A percentile compares a stretch with the other conserved stretches of the same genome.
Evolutionary conservation across 2,329 filamentous ascomycete species (phyloP).

Genomic region (Fusarium xylarioides): DNA sequence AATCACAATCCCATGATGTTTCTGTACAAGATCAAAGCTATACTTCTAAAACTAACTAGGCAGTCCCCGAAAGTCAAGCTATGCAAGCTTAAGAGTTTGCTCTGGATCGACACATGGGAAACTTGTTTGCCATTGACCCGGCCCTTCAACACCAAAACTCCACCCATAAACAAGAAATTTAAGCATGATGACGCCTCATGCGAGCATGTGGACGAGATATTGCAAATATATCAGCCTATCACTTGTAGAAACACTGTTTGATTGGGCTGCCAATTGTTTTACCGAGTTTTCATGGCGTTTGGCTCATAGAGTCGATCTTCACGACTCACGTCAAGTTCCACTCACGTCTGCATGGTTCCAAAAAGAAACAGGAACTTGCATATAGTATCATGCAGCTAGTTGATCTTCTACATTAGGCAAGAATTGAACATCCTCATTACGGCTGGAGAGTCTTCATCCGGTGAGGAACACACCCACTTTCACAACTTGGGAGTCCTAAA

Average conservation of each 20-base stretch:
- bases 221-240: fast-evolving
- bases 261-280: neutral
- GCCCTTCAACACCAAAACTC: neutral
- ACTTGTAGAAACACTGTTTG: neutral
- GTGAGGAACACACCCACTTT: neutral
- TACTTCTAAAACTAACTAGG: neutral
- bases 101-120: neutral
- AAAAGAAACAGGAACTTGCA: neutral
- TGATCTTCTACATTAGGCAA: neutral
- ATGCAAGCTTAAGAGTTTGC: neutral
- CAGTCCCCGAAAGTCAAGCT: fast-evolving
- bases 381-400: neutral
- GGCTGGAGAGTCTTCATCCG: neutral
- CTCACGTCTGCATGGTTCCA: neutral
- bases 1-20: neutral
- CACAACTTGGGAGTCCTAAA: neutral
- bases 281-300: neutral
- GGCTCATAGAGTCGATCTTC: neutral
- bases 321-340: neutral
- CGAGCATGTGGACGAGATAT: neutral
- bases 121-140: neutral
- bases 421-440: no score
- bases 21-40: neutral
- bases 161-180: neutral
- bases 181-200: neutral